These are phyloP conservation scores for Periconia digitata DNA, from an alignment of 2,329 filamentous ascomycete genomes.

Conservation along the genomic window DNA sequence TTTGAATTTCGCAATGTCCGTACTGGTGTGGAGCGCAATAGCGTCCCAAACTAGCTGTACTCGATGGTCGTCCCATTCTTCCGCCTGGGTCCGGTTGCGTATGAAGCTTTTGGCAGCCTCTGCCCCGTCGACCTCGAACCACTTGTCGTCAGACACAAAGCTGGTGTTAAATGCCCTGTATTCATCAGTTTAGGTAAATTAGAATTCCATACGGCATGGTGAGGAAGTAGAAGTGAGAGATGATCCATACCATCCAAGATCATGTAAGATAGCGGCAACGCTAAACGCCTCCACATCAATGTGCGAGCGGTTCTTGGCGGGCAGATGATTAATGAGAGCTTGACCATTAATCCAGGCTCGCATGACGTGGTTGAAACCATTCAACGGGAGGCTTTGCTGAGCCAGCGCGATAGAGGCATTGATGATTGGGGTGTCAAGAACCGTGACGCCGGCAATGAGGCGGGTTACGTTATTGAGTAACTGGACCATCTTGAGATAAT, in stretches of 20 bases:
- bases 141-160: conserved; percentile 46
- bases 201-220: background rate
- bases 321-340: conserved; percentile 35
- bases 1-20: conserved; percentile 43
- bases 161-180: conserved; percentile 6
- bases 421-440: conserved; percentile 42
- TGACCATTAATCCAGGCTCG: conserved; percentile 43
- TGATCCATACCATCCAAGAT: conserved; percentile 46
- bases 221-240: background rate
- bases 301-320: conserved; percentile 18
- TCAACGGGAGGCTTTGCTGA: conserved; percentile 26
- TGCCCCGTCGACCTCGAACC: conserved; percentile 56
- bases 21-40: conserved; percentile 51
- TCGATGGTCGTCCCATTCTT: conserved; percentile 44
- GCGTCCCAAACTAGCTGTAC: conserved; percentile 53
- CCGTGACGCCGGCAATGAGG: conserved; percentile 34
- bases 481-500: conserved; percentile 5
- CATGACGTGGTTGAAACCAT: conserved; percentile 44
- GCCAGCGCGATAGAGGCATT: conserved; percentile 37
- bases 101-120: conserved; percentile 44
- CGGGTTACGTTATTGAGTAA: conserved; percentile 4
- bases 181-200: background rate
- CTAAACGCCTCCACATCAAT: conserved; percentile 45
- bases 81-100: conserved; percentile 8
- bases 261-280: conserved; percentile 46